Evolutionary conservation across 306 rosid genomes (phyloP).

Genomic region (Sechiopsis laciniata): DNA sequence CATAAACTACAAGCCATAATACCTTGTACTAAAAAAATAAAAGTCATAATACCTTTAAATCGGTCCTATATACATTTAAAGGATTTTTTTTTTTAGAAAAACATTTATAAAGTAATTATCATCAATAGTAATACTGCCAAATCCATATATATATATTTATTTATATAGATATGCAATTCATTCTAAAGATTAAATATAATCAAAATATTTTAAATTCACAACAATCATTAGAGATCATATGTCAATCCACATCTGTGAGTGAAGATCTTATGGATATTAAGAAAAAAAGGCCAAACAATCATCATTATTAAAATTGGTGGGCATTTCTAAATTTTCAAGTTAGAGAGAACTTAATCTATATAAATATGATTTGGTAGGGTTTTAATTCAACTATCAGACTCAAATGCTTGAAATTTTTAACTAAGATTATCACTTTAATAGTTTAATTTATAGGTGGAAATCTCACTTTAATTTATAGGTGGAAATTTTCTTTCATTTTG

Average conservation of each 20-base stretch:
- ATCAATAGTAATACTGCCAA: too few species aligned
- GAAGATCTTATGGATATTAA: neutral
- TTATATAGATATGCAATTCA: too few species aligned
- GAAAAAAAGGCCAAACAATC: neutral
- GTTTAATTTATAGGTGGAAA: neutral
- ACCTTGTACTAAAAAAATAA: too few species aligned
- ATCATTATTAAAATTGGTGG: neutral
- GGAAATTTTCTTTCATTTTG: neutral
- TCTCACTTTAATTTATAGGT: neutral
- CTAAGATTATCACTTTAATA: neutral
- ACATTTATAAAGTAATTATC: too few species aligned
- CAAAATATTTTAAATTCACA: neutral
- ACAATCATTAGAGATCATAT: neutral
- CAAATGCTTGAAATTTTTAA: slow-evolving; percentile 3
- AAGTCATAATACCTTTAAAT: too few species aligned
- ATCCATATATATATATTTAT: too few species aligned
- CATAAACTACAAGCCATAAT: too few species aligned
- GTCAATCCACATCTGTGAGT: neutral
- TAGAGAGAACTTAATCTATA: neutral
- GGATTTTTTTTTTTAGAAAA: too few species aligned
- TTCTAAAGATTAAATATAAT: neutral
- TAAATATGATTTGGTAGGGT: neutral
- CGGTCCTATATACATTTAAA: too few species aligned
- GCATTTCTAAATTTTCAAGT: neutral
- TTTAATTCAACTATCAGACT: neutral